Evolutionary conservation across 2,329 filamentous ascomycete species (phyloP), one percentile per base, ranked within the genome.

Genomic region (Aspergillus amoenus): DNA sequence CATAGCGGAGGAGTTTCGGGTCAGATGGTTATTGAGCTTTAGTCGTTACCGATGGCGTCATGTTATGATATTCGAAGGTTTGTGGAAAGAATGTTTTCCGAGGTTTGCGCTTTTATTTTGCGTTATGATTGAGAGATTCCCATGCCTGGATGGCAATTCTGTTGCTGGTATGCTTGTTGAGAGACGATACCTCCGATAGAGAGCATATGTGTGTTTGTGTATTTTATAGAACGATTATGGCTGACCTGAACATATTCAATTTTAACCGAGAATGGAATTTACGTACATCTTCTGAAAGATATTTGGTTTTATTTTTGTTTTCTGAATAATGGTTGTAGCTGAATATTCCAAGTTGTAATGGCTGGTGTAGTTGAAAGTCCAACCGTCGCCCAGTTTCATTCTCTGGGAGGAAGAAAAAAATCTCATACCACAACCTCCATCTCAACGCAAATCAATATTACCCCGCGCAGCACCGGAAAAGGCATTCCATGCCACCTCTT

Each of bases 1-100:
- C 71, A 76, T 75, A 75, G 69, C 65, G 56, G 62, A 61, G 72
- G 70, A 64, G 72, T 75, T 73, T 62, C 72, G 61, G 47, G 52
- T 64, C 59, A 37, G 44, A 59, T 60, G 52, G 61, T 65, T 58
- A 57, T 58, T 57, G 54, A 45, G 56, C 52, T 61, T 58, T 57
- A 64, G 48, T 45, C 59, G 61, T 43, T 57, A 43, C 47, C 61
- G 52, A 66, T 52, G 71, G 71, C 71, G 70, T 70, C 66, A 24
- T 22, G 64, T 55, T 59, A 57, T 63, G 62, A 37, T 57, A 48
- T 51, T 47, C 30, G 24, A 52, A 52, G 43, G 49, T 39, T 59
- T 61, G 56, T 49, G 61, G 34, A 54, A 39, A 44, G 50, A 34
- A 34, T 44, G 50, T 46, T 39, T 50, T n/a, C 22, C 32, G 6